A percentile compares a stretch with the other conserved stretches of the same genome.
Evolutionary conservation across 2,329 filamentous ascomycete genomes (phyloP).

Genomic region (Colletotrichum sp.): DNA sequence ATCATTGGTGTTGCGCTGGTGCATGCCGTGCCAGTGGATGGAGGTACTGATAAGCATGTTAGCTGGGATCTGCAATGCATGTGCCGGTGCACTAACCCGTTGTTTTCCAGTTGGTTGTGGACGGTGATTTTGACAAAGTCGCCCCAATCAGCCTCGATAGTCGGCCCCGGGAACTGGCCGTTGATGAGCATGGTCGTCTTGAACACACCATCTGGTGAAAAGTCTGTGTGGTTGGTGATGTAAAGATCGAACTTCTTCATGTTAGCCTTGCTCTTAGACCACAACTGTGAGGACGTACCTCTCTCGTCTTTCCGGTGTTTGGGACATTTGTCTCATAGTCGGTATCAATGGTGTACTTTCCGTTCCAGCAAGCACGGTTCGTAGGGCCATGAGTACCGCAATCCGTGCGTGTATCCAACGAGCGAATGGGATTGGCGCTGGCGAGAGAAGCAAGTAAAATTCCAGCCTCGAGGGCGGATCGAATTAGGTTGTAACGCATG

Average conservation of each 20-base stretch:
- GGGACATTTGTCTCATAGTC: constrained; percentile 31
- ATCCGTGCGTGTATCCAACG: constrained; percentile 3
- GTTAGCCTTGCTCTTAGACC: not conserved
- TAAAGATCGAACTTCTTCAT: constrained; percentile 27
- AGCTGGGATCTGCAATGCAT: not conserved
- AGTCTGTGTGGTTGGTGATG: constrained; percentile 25
- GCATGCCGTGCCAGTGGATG: constrained; percentile 53
- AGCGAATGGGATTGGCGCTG: constrained; percentile 9
- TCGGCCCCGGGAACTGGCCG: constrained; percentile 52
- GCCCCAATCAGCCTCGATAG: constrained; percentile 50
- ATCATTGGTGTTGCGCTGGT: constrained; percentile 45
- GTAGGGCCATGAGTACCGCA: constrained; percentile 31
- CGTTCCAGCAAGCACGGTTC: constrained; percentile 35
- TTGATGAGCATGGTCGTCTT: constrained; percentile 50
- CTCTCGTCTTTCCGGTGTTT: constrained; percentile 25
- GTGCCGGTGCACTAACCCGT: constrained; percentile 25
- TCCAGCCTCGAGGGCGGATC: constrained; percentile 6
- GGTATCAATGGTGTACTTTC: constrained; percentile 31
- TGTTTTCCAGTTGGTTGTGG: constrained; percentile 59
- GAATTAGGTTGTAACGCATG: not conserved
- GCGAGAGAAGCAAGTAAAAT: constrained; percentile 2
- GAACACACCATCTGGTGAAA: constrained; percentile 25
- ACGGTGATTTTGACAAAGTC: constrained; percentile 58
- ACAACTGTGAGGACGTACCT: constrained; percentile 18
- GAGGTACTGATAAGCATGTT: constrained; percentile 45